Evolutionary conservation across 768 basidiomycete species (phyloP), one percentile per base, ranked within the genome.

Genomic region (Sarcodon aspratus): DNA sequence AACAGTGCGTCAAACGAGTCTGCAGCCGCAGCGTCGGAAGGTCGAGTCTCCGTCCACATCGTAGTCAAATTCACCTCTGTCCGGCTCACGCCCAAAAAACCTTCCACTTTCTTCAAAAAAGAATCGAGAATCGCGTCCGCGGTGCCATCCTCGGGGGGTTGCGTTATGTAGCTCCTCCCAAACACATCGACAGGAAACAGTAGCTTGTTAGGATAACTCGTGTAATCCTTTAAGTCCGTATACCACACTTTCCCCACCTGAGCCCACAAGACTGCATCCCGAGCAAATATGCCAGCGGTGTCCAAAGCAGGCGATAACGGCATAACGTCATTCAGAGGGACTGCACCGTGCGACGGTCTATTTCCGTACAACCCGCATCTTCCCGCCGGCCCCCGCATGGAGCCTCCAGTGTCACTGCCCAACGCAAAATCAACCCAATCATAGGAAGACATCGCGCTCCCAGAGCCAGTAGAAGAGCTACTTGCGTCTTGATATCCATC

Each of bases 401-500:
- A 62, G 5, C 62, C 62, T 6, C 62, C 62, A 0, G 62, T 63
- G 45, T 63, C 62, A 51, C 57, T 59, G 3, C 62, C 62, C 6
- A 63, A 53, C 3, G 61, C 55, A 37, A 56, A 57, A 50, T 63
- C 62, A 18, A 63, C 50, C 59, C 59, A 63, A 2, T 51, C 48
- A 45, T 63, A 62, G 8, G 62, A 55, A 9, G 58, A 57, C 18
- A 56, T 45, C 12, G 55, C 55, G 9, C 58, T 55, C 0, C 59
- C 62, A 3, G 60, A 57, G 5, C 62, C 62, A 0, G 60, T 63
- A 1, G 61, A 62, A 21, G 57, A 59, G 36, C 58, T 57, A 49
- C 59, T 59, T 10, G 59, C 60, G 37, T 63, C 62, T 48, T 62
- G 62, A 48, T 63, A 61, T 9, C 59, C 61, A 18, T 63, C 62